Evolutionary conservation across 2,329 filamentous ascomycete genomes (phyloP), one percentile per base, ranked within the genome.

Genomic region (Cryphonectria radicalis): DNA sequence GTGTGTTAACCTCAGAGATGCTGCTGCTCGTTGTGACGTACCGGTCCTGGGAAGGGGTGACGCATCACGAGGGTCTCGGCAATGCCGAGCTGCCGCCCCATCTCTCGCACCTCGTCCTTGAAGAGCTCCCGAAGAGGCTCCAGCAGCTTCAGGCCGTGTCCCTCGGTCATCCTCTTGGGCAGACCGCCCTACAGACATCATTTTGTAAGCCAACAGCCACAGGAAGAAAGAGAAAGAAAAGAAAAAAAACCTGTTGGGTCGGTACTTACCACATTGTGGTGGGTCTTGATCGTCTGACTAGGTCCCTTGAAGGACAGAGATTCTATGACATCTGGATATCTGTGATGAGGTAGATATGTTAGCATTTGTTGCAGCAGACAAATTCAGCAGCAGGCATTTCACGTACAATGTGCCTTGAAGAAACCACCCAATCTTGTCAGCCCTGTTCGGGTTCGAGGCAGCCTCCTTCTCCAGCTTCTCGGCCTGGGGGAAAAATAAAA

Each of bases 401-500:
- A 50, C 55, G 81, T 94, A 95, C 35, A 96, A 85, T 11, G 93
- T 96, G 25, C 94, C 94, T 82, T 98, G 95, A 13, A 98, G 86
- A 78, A 98, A 92, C 87, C 89, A 98, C 76, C 93, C 89, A 55
- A 98, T 92, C 77, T 92, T 90, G 46, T 92, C 93, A n/a, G 90
- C 90, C 68, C 87, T 85, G 1, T 32, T 46, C 14, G 55, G 42
- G 35, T 64, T 40, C 8, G 69, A 65, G 14, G 55, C 62, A 22
- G 67, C 62, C 53, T 64, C 63, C 63, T 65, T 88, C 74, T 94
- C 93, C 64, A 97, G 95, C 32, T 40, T 67, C 42, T 69, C 67
- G 57, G 63, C 69, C 53, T 59, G 59, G n/a, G n/a, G 22, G 3
- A 11, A 40, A 40, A 11, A 11, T 1, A 40, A 11, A 4, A 7